A percentile compares a stretch with the other conserved stretches of the same genome.
Evolutionary conservation across 345 rosid genomes (phyloP).

Genomic region (Populus pruinosa): DNA sequence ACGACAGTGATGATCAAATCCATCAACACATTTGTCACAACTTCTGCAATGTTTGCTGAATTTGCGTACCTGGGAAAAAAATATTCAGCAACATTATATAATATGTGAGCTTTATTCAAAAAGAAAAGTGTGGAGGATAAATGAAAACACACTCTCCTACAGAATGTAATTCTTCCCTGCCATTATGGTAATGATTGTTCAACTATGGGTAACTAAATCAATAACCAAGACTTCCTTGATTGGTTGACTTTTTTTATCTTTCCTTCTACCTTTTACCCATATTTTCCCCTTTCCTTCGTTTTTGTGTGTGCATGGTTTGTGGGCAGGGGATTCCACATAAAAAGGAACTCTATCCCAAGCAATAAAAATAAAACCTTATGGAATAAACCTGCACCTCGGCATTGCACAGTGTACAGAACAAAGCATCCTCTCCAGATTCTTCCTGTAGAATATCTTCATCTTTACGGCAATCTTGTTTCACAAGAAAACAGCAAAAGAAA

Average conservation of each 20-base stretch:
- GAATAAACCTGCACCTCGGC: constrained; percentile 52
- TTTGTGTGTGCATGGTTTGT: not conserved
- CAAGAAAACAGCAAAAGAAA: constrained; percentile 61
- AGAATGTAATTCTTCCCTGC: not conserved
- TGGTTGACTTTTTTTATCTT: not conserved
- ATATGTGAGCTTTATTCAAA: not conserved
- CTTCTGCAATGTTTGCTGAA: constrained; percentile 98
- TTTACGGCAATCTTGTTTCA: constrained; percentile 64
- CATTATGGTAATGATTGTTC: not conserved
- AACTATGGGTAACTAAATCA: not conserved
- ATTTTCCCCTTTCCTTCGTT: not conserved
- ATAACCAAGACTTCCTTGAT: not conserved
- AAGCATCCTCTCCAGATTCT: constrained; percentile 60
- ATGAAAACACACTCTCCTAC: not conserved
- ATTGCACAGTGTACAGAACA: constrained; percentile 90
- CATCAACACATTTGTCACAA: constrained; percentile 92
- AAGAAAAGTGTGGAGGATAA: not conserved
- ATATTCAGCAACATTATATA: not conserved
- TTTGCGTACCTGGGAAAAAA: constrained; percentile 58
- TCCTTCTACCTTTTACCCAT: not conserved
- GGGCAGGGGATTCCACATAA: not conserved
- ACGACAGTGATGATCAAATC: constrained; percentile 97
- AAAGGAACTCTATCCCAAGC: not conserved
- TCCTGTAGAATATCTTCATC: constrained; percentile 46
- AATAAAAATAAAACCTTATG: not conserved